phyloP scores from a whole-genome alignment of 495 filamentous ascomycete species.

The Penicillium goetzii region DNA sequence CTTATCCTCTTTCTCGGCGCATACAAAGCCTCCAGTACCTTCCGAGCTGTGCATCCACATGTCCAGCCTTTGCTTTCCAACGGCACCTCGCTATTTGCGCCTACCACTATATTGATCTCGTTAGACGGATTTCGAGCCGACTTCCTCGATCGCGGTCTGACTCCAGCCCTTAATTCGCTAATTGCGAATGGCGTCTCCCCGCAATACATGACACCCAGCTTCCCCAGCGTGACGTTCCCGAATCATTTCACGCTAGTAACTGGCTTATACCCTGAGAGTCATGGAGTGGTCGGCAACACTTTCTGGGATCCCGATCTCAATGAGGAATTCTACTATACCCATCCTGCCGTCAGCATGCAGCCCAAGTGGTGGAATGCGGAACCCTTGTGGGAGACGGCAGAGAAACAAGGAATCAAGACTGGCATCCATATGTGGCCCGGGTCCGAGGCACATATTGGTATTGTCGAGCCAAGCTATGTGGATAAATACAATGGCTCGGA shows the following conservation, averaged over 20 bases:
- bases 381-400: slow-evolving; percentile 91
- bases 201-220: slow-evolving; percentile 87
- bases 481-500: slow-evolving; percentile 86
- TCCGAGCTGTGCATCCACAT: slow-evolving; percentile 32
- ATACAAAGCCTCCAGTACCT: slow-evolving; percentile 54
- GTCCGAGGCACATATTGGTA: slow-evolving; percentile 74
- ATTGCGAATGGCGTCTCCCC: slow-evolving; percentile 85
- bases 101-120: slow-evolving; percentile 92
- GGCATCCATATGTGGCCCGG: slow-evolving; percentile 99
- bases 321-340: slow-evolving; percentile 86
- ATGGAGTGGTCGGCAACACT: slow-evolving; percentile 91
- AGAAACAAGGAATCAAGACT: slow-evolving; percentile 70
- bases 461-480: slow-evolving; percentile 70
- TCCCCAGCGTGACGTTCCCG: slow-evolving; percentile 96
- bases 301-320: slow-evolving; percentile 83
- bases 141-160: slow-evolving; percentile 81
- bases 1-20: slow-evolving; percentile 56
- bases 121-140: slow-evolving; percentile 98
- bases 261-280: slow-evolving; percentile 87
- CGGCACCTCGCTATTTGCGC: slow-evolving; percentile 82
- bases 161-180: slow-evolving; percentile 79
- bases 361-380: slow-evolving; percentile 93
- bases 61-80: slow-evolving; percentile 40
- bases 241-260: slow-evolving; percentile 97
- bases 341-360: slow-evolving; percentile 70